A percentile compares a stretch with the other conserved stretches of the same genome.
These are phyloP conservation scores for Leptoxyphium fumago DNA, from an alignment of 2,329 filamentous ascomycete species.

Conservation along the genomic window DNA sequence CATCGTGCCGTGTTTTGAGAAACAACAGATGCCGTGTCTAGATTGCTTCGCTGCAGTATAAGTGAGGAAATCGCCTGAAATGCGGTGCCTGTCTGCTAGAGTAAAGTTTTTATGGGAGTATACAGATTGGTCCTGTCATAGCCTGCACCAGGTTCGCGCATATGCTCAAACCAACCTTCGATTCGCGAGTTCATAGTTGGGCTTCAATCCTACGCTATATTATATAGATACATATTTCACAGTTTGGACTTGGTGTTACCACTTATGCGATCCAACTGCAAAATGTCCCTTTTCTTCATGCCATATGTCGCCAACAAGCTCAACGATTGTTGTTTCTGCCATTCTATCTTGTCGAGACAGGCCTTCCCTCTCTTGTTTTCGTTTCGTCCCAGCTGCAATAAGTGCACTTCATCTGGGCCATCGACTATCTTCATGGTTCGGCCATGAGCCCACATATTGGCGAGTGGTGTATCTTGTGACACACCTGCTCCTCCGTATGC, in stretches of 20 bases:
- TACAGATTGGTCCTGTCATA: too few relatives aligned
- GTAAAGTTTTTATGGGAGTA: too few relatives aligned
- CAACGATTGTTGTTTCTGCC: conserved; percentile 50
- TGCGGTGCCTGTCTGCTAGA: too few relatives aligned
- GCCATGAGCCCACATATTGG: conserved; percentile 33
- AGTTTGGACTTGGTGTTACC: conserved; percentile 17
- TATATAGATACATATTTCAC: background rate
- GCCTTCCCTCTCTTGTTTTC: conserved; percentile 57
- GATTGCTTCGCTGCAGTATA: too few relatives aligned
- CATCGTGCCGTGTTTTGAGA: too few relatives aligned
- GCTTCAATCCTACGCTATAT: too few relatives aligned
- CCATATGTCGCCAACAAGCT: conserved; percentile 50
- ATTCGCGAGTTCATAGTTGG: too few relatives aligned
- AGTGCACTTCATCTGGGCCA: conserved; percentile 90
- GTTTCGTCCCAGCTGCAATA: conserved; percentile 65
- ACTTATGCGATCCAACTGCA: conserved; percentile 27
- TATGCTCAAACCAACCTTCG: too few relatives aligned
- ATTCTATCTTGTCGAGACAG: conserved; percentile 43
- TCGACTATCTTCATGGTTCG: conserved; percentile 37
- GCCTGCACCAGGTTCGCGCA: too few relatives aligned
- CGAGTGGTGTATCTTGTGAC: conserved; percentile 85
- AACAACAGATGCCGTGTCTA: too few relatives aligned
- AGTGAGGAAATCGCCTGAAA: too few relatives aligned
- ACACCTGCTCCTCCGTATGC: conserved; percentile 83
- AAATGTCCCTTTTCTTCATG: conserved; percentile 26